Evolutionary conservation across 371 early-diverging fungal genomes (phyloP).

Genomic region (Coemansia sp.): DNA sequence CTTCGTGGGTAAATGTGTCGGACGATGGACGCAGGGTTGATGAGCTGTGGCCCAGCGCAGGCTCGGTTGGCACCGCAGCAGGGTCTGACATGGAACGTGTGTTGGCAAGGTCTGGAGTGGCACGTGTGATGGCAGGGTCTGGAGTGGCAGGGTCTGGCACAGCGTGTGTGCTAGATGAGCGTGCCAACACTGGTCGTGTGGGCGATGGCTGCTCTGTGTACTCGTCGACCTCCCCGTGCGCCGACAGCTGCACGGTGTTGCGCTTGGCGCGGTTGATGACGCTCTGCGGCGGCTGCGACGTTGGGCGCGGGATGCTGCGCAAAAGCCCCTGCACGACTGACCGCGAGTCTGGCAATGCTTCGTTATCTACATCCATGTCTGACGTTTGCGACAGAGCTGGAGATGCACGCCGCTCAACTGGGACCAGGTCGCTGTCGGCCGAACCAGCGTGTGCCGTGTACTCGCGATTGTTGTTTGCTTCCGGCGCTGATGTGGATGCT

Average conservation of each 20-base stretch:
- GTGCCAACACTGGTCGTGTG: constrained; percentile 9
- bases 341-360: constrained; percentile 41
- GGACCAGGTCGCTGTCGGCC: constrained; percentile 1
- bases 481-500: no score
- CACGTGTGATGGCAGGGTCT: constrained; percentile 31
- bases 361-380: neutral
- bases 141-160: neutral
- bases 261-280: constrained; percentile 46
- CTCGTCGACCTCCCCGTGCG: constrained; percentile 12
- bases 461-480: no score
- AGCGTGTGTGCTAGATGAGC: constrained; percentile 32
- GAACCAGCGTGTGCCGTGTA: no score
- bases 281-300: constrained; percentile 35
- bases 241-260: constrained; percentile 40
- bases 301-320: constrained; percentile 43
- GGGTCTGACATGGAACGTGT: constrained; percentile 10
- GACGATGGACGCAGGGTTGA: constrained; percentile 47
- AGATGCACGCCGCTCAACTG: neutral
- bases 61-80: constrained; percentile 16
- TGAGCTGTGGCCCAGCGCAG: constrained; percentile 34
- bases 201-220: constrained; percentile 7
- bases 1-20: constrained; percentile 38
- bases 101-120: neutral
- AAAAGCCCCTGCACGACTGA: constrained; percentile 41
- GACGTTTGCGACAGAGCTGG: neutral